Percentiles rank a stretch among this genome's conserved stretches.
Evolutionary conservation across 371 early-diverging fungal genomes (phyloP).

Genomic region (Amoeboaphelidium occidentale): DNA sequence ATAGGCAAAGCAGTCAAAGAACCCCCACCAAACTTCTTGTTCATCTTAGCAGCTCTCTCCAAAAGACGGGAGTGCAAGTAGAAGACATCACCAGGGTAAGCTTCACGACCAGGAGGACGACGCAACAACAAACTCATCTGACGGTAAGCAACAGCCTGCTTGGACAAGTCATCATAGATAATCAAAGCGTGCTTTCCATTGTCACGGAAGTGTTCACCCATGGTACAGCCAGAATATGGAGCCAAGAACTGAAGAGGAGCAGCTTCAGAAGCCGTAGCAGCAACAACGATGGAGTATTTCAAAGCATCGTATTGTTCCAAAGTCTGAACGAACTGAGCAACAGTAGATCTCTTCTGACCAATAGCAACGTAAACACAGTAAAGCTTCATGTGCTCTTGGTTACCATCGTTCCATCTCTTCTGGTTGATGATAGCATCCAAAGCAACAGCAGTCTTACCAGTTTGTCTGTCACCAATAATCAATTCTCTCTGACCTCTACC

Average conservation of each 20-base stretch:
- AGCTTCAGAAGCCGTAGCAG: conserved; percentile 86
- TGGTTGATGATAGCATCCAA: conserved; percentile 89
- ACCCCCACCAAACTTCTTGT: conserved; percentile 66
- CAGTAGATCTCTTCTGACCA: conserved; percentile 90
- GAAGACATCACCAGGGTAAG: conserved; percentile 93
- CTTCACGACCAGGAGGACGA: conserved; percentile 94
- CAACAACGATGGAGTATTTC: conserved; percentile 83
- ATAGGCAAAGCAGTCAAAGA: conserved; percentile 88
- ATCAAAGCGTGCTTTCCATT: conserved; percentile 87
- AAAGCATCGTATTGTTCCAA: conserved; percentile 73
- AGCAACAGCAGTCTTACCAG: conserved; percentile 88
- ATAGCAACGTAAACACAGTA: conserved; percentile 93
- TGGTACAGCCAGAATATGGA: conserved; percentile 84
- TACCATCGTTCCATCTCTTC: conserved; percentile 73
- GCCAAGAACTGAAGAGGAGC: conserved; percentile 89
- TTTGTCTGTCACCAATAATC: conserved; percentile 94
- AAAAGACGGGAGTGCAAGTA: conserved; percentile 88
- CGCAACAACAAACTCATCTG: conserved; percentile 88
- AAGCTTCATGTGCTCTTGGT: conserved; percentile 64
- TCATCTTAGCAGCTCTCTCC: conserved; percentile 93
- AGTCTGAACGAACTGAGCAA: conserved; percentile 86
- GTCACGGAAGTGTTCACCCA: conserved; percentile 92
- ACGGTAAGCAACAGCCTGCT: conserved; percentile 94
- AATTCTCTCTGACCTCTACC: conserved; percentile 96
- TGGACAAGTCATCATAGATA: conserved; percentile 91